Base-by-base conservation (phyloP, 108 stramenopile species). In the Pseudonitzschia pungens region DNA sequence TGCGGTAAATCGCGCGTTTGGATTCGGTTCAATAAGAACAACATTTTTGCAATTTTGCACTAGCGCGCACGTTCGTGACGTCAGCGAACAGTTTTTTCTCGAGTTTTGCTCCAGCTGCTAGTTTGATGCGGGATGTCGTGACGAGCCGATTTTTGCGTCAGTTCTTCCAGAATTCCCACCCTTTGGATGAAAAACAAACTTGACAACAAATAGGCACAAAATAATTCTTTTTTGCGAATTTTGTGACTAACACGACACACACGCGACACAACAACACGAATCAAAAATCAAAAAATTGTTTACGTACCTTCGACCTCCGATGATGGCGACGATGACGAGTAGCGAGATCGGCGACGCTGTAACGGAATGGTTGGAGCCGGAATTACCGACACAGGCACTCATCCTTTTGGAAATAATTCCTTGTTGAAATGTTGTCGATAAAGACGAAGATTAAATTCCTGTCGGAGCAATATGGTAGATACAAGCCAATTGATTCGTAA, bases 61-160 rank as follows among this genome's bases (percentile, higher is more conserved):
- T 26, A 55, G 9, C 54, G 54, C 54, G 54, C 22, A 55, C 54
- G 12, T 21, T 24, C 45, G 26, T 55, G 54, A 55, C 54, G 54
- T 55, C 54, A 55, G 54, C 45, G 45, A 48, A 18, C 16, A 1
- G 1, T 14, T 48, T 48, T 48, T 14, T 48, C 2, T 18, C 2
- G 45, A 14, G 18, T 48, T 48, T 48, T 48, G 45, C 18, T 18
- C 16, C 45, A 48, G 45, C 45, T 48, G 45, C 45, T 48, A 2
- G n/a, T n/a, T 48, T 48, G 45, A 48, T 48, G 45, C 45, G 26
- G 26, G 22, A 22, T 55, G 54, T 26, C 54, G 54, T 55, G 54
- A 55, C 54, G 54, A 55, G 21, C 54, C 54, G 24, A 55, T 55
- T 26, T 26, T 55, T 55, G 54, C 54, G 54, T 55, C 54, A 55